Base-by-base conservation (phyloP, 148 eudicot genomes). In the Nepenthes gracilis region DNA sequence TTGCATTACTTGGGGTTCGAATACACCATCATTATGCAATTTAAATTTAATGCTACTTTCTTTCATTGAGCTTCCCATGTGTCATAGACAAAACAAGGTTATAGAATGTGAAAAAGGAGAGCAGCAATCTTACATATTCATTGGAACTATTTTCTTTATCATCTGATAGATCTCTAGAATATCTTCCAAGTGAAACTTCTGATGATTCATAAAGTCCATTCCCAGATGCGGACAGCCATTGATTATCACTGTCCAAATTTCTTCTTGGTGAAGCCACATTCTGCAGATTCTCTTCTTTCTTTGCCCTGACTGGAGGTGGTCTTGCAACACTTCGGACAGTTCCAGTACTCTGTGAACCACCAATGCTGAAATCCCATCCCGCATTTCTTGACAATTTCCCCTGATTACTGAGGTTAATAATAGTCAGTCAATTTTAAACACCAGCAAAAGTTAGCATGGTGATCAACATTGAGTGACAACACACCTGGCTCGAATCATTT, bases 241-340 rank as follows among this genome's bases (percentile, higher is more conserved):
- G 84, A 66, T 62, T 77, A 65, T 77, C 75, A 59, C 78, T 75
- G 40, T 90, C 91, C 12, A 68, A 40, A 36, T 34, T 72, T 76
- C 69, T 81, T 70, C 72, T 78, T 49, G 85, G 77, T 58, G 78
- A 64, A 56, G 71, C 57, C 34, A 67, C 93, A 61, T 65, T 74
- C 33, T 67, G 68, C 50, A 71, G 74, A 71, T 64, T 78, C 45
- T 80, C 97, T 63, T 79, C 76, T 69, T 76, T 83, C 64, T 80
- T 85, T n/a, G 88, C 88, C 73, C 85, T 80, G 63, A 77, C 73
- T 52, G 80, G 90, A 76, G 97, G 96, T 52, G 90, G 96, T 72
- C 78, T 83, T 68, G 83, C 81, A 66, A 64, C 85, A 71, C 87
- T 85, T 67, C 96, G 85, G 14, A 82, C 77, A 48, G 81, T 70